Conservation (phyloP, 1,284 basidiomycete genomes). For the Entoloma clypeatum region DNA sequence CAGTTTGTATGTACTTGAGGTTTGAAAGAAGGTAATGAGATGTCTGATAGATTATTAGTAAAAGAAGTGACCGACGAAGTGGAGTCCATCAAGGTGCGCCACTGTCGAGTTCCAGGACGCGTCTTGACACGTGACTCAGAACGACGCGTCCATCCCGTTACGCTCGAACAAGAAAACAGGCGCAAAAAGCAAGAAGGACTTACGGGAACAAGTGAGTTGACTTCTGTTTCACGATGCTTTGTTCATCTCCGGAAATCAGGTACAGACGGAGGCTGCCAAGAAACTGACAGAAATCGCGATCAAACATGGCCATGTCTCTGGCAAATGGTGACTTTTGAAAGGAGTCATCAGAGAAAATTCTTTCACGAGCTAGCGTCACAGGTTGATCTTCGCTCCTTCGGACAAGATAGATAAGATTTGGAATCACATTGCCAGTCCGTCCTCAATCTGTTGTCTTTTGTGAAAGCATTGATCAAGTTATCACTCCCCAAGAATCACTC, state of each 20-base stretch:
- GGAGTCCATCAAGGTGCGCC: slow-evolving; percentile 52
- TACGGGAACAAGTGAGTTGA: slow-evolving; percentile 55
- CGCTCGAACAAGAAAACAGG: slow-evolving; percentile 70
- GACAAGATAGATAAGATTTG: slow-evolving; percentile 62
- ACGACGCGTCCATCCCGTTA: slow-evolving; percentile 58
- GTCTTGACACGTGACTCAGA: slow-evolving; percentile 34
- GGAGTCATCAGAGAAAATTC: no score
- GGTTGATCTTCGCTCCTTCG: slow-evolving; percentile 59
- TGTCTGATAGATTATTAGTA: slow-evolving; percentile 37
- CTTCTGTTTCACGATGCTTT: neutral
- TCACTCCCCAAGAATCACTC: slow-evolving; percentile 46
- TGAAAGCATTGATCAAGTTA: neutral
- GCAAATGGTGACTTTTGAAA: slow-evolving; percentile 56
- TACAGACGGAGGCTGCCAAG: slow-evolving; percentile 52
- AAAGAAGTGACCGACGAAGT: slow-evolving; percentile 52
- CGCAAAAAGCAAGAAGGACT: slow-evolving; percentile 66
- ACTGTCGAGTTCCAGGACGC: no score
- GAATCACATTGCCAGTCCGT: slow-evolving; percentile 52
- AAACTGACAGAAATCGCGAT: slow-evolving; percentile 56
- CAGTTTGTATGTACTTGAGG: slow-evolving; percentile 38
- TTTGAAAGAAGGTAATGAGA: neutral
- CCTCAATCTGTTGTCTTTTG: slow-evolving; percentile 1
- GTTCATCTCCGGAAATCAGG: slow-evolving; percentile 32
- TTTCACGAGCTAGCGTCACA: slow-evolving; percentile 28
- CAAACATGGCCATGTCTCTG: slow-evolving; percentile 48